Evolutionary conservation across 2,329 filamentous ascomycete genomes (phyloP).

Genomic region (Dothiorella sarmentorum): DNA sequence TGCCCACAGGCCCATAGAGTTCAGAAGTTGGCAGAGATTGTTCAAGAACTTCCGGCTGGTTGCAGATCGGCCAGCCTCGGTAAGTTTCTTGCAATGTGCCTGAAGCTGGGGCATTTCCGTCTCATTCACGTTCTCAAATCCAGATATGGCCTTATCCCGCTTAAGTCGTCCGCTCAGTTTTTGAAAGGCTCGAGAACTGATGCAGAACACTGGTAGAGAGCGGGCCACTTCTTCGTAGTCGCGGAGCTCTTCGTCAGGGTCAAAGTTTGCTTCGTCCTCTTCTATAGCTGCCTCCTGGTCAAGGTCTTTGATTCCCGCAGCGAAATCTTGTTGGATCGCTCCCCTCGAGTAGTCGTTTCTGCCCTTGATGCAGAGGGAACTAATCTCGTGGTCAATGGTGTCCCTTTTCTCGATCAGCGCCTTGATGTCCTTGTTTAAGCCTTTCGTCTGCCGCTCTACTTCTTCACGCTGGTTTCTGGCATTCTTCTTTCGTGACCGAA

Average conservation of each 20-base stretch:
- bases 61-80: constrained; percentile 47
- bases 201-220: constrained; percentile 61
- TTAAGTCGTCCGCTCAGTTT: constrained; percentile 55
- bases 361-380: constrained; percentile 49
- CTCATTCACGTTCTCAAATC: constrained; percentile 52
- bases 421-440: constrained; percentile 29
- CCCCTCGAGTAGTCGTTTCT: constrained; percentile 56
- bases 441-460: constrained; percentile 31
- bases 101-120: constrained; percentile 57
- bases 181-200: constrained; percentile 61
- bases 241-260: constrained; percentile 53
- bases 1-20: constrained; percentile 52
- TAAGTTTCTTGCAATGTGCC: constrained; percentile 57
- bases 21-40: constrained; percentile 49
- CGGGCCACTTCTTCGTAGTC: constrained; percentile 58
- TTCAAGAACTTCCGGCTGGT: constrained; percentile 51
- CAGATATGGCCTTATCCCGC: constrained; percentile 51
- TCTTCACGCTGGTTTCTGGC: constrained; percentile 32
- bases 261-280: constrained; percentile 53
- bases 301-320: constrained; percentile 57
- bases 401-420: constrained; percentile 30
- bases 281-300: constrained; percentile 55
- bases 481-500: constrained; percentile 44
- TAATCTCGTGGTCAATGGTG: constrained; percentile 35
- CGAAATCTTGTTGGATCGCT: constrained; percentile 58